phyloP scores from a whole-genome alignment of 805 yeast genomes.

The Sugiyamaella qingdaonensis region DNA sequence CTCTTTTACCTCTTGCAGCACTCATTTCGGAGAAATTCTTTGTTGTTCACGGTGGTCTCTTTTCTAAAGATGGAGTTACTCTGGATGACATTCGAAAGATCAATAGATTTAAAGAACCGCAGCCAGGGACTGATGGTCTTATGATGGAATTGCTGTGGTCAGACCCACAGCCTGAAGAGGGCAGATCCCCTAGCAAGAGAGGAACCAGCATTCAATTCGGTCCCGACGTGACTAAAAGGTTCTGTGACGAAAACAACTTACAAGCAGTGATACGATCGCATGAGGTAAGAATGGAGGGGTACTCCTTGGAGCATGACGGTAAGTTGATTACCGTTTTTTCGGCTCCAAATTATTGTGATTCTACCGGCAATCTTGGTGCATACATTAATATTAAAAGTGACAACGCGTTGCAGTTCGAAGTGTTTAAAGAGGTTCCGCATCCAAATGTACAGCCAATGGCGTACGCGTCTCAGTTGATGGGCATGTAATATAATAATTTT shows the following conservation, averaged over 20 bases:
- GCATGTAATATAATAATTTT: not conserved
- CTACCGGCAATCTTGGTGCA: conserved; percentile 87
- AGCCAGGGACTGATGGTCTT: conserved; percentile 86
- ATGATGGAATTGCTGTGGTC: conserved; percentile 98
- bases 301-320: conserved; percentile 81
- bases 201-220: conserved; percentile 97
- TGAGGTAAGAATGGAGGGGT: conserved; percentile 91
- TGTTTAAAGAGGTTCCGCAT: conserved; percentile 80
- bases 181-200: conserved; percentile 84
- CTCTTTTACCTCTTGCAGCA: conserved; percentile 80
- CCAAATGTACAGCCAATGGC: conserved; percentile 96
- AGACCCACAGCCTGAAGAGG: conserved; percentile 79
- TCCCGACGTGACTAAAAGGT: conserved; percentile 82
- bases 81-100: conserved; percentile 69
- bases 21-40: conserved; percentile 73
- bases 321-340: conserved; percentile 88
- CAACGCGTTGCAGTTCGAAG: conserved; percentile 49
- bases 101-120: conserved; percentile 61
- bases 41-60: conserved; percentile 94
- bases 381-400: conserved; percentile 64
- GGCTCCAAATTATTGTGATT: conserved; percentile 97
- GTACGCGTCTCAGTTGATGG: conserved; percentile 46
- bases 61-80: conserved; percentile 68
- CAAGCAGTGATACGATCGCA: conserved; percentile 87
- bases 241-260: conserved; percentile 67